Evolutionary conservation across 371 early-diverging fungal species (phyloP).

Genomic region (Mortierella sp.): DNA sequence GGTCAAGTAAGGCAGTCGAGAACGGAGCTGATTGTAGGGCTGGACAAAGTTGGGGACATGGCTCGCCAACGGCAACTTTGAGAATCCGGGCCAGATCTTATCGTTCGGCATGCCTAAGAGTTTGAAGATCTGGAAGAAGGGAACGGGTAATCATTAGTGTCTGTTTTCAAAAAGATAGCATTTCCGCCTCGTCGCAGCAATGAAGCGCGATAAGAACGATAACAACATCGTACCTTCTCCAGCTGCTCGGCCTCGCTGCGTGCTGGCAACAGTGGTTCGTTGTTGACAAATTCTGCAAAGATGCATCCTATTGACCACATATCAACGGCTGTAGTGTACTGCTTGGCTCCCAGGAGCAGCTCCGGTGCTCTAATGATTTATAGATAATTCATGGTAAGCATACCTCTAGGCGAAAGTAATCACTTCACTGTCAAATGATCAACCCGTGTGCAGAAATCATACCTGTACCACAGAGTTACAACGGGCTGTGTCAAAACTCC

Average conservation of each 20-base stretch:
- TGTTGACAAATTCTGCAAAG: conserved; percentile 88
- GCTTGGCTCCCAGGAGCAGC: conserved; percentile 91
- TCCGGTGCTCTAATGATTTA: conserved; percentile 93
- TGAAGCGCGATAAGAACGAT: neutral
- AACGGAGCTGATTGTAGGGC: conserved; percentile 70
- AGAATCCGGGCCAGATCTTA: conserved; percentile 82
- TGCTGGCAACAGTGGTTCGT: conserved; percentile 82
- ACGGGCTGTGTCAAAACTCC: conserved; percentile 88
- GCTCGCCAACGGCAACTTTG: conserved; percentile 75
- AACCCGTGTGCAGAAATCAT: neutral
- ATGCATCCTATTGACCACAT: conserved; percentile 99
- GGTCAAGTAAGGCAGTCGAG: conserved; percentile 78
- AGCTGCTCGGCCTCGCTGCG: conserved; percentile 88
- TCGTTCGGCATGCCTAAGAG: conserved; percentile 80
- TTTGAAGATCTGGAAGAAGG: conserved; percentile 71
- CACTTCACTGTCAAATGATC: neutral
- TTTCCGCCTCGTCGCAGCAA: too few species aligned
- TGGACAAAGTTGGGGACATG: conserved; percentile 77
- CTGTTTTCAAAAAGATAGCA: too few species aligned
- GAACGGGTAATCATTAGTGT: neutral
- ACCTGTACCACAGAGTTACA: conserved; percentile 94
- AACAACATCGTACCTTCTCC: conserved; percentile 62
- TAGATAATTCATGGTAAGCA: neutral
- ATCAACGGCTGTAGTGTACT: conserved; percentile 96
- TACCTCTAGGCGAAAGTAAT: too few species aligned